Percentiles rank a stretch among this genome's conserved stretches.
Evolutionary conservation across 768 basidiomycete species (phyloP).

Genomic region (Sistotremastrum suecicum): DNA sequence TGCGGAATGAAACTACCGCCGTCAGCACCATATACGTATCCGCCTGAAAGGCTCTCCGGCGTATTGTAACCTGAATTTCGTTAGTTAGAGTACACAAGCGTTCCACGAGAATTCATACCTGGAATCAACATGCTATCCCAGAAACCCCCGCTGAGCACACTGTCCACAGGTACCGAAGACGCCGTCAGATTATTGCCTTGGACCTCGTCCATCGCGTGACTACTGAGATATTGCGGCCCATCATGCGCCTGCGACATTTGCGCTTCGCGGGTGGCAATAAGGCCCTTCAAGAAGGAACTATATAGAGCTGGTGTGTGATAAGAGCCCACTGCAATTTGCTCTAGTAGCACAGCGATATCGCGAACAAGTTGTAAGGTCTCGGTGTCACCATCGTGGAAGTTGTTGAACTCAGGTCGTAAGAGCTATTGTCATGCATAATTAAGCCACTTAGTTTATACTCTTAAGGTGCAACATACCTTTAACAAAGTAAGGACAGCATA

Average conservation of each 20-base stretch:
- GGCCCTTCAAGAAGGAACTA: slow-evolving; percentile 20
- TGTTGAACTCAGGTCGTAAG: slow-evolving; percentile 18
- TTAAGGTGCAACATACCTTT: slow-evolving; percentile 17
- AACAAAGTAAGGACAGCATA: slow-evolving; percentile 30
- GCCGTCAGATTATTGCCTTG: not conserved
- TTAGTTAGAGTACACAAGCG: too few species aligned
- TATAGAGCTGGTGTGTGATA: slow-evolving; percentile 32
- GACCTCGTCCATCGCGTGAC: slow-evolving; percentile 10
- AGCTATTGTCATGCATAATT: slow-evolving; percentile 9
- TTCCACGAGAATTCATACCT: slow-evolving; percentile 6
- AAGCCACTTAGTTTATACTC: too few species aligned
- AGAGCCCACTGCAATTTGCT: slow-evolving; percentile 23
- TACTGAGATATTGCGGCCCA: slow-evolving; percentile 4
- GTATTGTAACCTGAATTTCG: slow-evolving; percentile 11
- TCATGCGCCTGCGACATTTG: too few species aligned
- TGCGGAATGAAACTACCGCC: not conserved
- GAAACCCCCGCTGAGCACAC: slow-evolving; percentile 13
- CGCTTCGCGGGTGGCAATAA: slow-evolving; percentile 4
- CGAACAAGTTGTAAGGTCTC: slow-evolving; percentile 14
- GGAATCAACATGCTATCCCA: slow-evolving; percentile 17
- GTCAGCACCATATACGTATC: slow-evolving; percentile 13
- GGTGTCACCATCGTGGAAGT: slow-evolving; percentile 14
- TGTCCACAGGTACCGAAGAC: slow-evolving; percentile 11
- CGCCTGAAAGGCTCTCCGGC: slow-evolving; percentile 14
- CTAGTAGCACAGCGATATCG: slow-evolving; percentile 26